A percentile compares a stretch with the other conserved stretches of the same genome.
Evolutionary conservation across 805 yeast genomes (phyloP).

Genomic region (Candida chilensis): DNA sequence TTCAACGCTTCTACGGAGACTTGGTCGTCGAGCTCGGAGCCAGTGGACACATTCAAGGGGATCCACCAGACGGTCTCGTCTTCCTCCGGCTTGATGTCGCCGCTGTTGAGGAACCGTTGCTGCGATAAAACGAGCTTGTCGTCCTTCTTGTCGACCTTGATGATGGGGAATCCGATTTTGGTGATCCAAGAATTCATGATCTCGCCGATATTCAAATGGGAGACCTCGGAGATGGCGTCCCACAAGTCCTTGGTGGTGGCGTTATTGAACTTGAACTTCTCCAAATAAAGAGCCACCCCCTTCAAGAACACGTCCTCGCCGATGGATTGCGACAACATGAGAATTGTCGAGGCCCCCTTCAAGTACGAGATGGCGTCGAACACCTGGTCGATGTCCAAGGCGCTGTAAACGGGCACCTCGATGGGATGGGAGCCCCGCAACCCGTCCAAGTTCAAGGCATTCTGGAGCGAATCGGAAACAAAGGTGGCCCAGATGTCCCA

Average conservation of each 20-base stretch:
- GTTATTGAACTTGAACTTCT: slow-evolving; percentile 54
- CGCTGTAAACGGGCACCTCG: slow-evolving; percentile 72
- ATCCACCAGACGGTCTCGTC: slow-evolving; percentile 53
- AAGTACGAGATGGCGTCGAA: slow-evolving; percentile 76
- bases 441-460: slow-evolving; percentile 45
- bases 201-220: slow-evolving; percentile 48
- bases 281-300: slow-evolving; percentile 66
- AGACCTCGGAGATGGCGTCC: slow-evolving; percentile 52
- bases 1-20: slow-evolving; percentile 4
- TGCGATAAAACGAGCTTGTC: slow-evolving; percentile 35
- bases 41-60: slow-evolving; percentile 30
- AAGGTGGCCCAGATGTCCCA: slow-evolving; percentile 68
- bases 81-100: slow-evolving; percentile 51
- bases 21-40: slow-evolving; percentile 4
- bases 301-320: slow-evolving; percentile 61
- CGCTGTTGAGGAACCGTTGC: slow-evolving; percentile 53
- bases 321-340: slow-evolving; percentile 66
- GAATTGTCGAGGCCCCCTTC: slow-evolving; percentile 72
- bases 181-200: slow-evolving; percentile 69
- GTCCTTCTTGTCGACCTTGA: slow-evolving; percentile 33
- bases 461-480: slow-evolving; percentile 41
- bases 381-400: slow-evolving; percentile 72
- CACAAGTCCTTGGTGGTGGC: slow-evolving; percentile 72
- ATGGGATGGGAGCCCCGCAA: slow-evolving; percentile 68
- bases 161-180: slow-evolving; percentile 64